A percentile compares a stretch with the other conserved stretches of the same genome.
These are phyloP conservation scores for Torulaspora globosa DNA, from an alignment of 1,139 yeast species.

Conservation along the genomic window DNA sequence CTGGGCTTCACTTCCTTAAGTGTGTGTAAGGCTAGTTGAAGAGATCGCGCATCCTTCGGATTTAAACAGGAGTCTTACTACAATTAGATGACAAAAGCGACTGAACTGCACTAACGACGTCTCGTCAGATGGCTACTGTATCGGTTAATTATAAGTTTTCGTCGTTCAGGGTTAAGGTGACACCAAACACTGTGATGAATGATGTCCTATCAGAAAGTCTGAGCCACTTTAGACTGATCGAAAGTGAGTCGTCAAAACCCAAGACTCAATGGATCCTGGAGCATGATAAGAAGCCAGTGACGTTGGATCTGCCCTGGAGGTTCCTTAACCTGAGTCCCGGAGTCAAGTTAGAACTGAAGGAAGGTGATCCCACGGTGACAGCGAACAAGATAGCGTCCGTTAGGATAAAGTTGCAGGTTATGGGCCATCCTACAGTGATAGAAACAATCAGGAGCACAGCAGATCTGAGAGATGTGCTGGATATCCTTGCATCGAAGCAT, in stretches of 20 bases:
- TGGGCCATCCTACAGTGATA: conserved; percentile 19
- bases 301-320: conserved; percentile 36
- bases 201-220: conserved; percentile 24
- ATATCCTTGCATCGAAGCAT: conserved; percentile 10
- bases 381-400: conserved; percentile 9
- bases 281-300: conserved; percentile 28
- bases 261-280: conserved; percentile 18
- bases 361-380: conserved; percentile 2
- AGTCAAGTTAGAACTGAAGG: conserved; percentile 31
- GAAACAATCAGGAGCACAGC: conserved; percentile 16
- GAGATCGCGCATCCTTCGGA: conserved; percentile 5
- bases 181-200: conserved; percentile 23
- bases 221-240: conserved; percentile 19
- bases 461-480: conserved; percentile 14
- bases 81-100: too few relatives aligned
- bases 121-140: conserved; percentile 24
- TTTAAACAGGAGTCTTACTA: neutral
- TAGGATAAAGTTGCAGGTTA: conserved; percentile 27
- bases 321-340: conserved; percentile 38
- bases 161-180: conserved; percentile 20
- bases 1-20: neutral
- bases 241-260: conserved; percentile 3
- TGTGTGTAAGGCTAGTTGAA: neutral
- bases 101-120: too few relatives aligned
- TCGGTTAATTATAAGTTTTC: conserved; percentile 22